A percentile compares a stretch with the other conserved stretches of the same genome.
Evolutionary conservation across 2,329 filamentous ascomycete species (phyloP).

Genomic region (Geoglossum cookeanum): DNA sequence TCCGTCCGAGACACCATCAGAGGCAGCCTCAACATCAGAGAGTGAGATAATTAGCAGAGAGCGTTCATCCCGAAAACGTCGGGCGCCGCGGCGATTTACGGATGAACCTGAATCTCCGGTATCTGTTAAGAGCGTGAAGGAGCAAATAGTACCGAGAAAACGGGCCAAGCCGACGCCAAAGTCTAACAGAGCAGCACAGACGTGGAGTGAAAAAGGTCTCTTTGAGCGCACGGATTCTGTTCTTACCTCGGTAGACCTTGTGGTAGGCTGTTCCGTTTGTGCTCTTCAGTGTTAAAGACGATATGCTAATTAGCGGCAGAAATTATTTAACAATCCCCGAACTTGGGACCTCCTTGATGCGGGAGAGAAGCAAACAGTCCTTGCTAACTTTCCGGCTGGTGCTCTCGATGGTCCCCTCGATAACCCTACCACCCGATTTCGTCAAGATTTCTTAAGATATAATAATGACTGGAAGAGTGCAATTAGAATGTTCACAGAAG

Average conservation of each 20-base stretch:
- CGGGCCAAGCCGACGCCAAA: not conserved
- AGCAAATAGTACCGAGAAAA: not conserved
- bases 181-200: not conserved
- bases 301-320: not conserved
- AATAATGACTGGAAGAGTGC: slow-evolving; percentile 31
- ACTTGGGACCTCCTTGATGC: slow-evolving; percentile 10
- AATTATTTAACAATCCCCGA: not conserved
- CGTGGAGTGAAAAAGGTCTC: not conserved
- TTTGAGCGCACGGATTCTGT: not conserved
- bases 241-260: not conserved
- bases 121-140: not conserved
- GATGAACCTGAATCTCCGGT: not conserved
- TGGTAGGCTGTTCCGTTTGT: not conserved
- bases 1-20: not conserved
- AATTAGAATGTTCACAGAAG: slow-evolving; percentile 34
- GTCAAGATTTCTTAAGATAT: slow-evolving; percentile 24
- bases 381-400: slow-evolving; percentile 22
- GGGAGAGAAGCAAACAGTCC: slow-evolving; percentile 22
- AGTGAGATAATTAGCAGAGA: not conserved
- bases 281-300: not conserved
- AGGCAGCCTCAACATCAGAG: not conserved
- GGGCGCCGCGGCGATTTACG: not conserved
- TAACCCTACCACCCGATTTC: slow-evolving; percentile 18
- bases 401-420: slow-evolving; percentile 11
- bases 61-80: not conserved